These are phyloP conservation scores for Byssothecium circinans DNA, from an alignment of 2,329 filamentous ascomycete genomes.

Conservation along the genomic window DNA sequence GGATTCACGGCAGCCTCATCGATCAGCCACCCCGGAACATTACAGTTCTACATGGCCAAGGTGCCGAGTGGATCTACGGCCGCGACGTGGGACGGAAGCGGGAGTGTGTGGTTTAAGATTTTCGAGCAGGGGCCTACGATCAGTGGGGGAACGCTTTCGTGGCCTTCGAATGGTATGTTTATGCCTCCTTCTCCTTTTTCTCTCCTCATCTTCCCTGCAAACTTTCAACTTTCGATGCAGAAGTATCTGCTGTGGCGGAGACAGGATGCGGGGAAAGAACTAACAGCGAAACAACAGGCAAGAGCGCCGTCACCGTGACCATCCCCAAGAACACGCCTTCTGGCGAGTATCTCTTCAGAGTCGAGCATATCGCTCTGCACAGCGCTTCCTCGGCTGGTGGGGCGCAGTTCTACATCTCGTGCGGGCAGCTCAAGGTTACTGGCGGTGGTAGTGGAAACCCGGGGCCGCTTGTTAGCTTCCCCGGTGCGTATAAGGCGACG, in stretches of 20 bases:
- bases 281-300: slow-evolving; percentile 1
- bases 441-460: slow-evolving; percentile 43
- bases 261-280: background rate
- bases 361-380: slow-evolving; percentile 50
- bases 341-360: slow-evolving; percentile 49
- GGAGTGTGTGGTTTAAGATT: slow-evolving; percentile 43
- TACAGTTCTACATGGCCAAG: slow-evolving; percentile 44
- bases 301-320: slow-evolving; percentile 24
- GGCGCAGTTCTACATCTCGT: slow-evolving; percentile 49
- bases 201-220: too few relatives aligned
- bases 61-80: slow-evolving; percentile 36
- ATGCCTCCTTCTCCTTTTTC: background rate
- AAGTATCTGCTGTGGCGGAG: too few relatives aligned
- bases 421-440: slow-evolving; percentile 49
- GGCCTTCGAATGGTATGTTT: slow-evolving; percentile 8
- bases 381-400: slow-evolving; percentile 28
- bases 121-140: slow-evolving; percentile 20
- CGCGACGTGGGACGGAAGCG: slow-evolving; percentile 35
- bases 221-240: too few relatives aligned
- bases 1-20: slow-evolving; percentile 32
- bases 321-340: slow-evolving; percentile 43
- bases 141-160: slow-evolving; percentile 4
- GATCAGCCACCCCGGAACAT: slow-evolving; percentile 38
- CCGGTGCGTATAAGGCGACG: slow-evolving; percentile 40
- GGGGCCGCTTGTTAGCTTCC: slow-evolving; percentile 45